phyloP scores from a whole-genome alignment of 805 yeast genomes.

The Maudiozyma bulderi region DNA sequence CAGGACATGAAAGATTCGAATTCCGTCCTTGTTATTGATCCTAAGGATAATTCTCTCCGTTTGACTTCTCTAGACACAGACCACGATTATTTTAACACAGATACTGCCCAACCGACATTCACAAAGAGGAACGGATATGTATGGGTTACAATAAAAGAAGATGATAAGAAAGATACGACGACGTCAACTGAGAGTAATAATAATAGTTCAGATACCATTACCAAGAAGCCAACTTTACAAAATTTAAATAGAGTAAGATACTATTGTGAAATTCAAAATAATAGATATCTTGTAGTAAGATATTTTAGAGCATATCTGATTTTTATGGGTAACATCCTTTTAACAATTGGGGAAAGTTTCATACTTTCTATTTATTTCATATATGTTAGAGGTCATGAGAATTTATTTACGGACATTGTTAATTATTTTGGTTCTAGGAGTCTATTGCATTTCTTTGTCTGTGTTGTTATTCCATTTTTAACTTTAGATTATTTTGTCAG shows the following conservation, averaged over 20 bases:
- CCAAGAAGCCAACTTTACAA: not conserved
- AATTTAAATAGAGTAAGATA: not conserved
- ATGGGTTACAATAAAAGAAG: slow-evolving; percentile 5
- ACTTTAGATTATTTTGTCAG: slow-evolving; percentile 12
- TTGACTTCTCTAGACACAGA: slow-evolving; percentile 11
- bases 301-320: slow-evolving; percentile 6
- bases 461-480: slow-evolving; percentile 27
- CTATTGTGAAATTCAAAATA: slow-evolving; percentile 6
- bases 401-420: slow-evolving; percentile 24
- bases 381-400: slow-evolving; percentile 30
- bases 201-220: not conserved
- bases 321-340: slow-evolving; percentile 12
- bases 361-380: slow-evolving; percentile 33
- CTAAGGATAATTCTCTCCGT: slow-evolving; percentile 16
- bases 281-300: not conserved
- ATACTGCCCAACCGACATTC: slow-evolving; percentile 3
- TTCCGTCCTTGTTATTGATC: slow-evolving; percentile 13
- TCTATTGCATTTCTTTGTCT: slow-evolving; percentile 22
- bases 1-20: not conserved
- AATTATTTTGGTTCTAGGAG: slow-evolving; percentile 29
- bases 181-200: not conserved
- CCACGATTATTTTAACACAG: not conserved
- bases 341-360: slow-evolving; percentile 28
- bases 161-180: not conserved
- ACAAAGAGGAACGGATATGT: slow-evolving; percentile 5